phyloP scores from a whole-genome alignment of 371 early-diverging fungal species.

The Encephalitozoon hellem region DNA sequence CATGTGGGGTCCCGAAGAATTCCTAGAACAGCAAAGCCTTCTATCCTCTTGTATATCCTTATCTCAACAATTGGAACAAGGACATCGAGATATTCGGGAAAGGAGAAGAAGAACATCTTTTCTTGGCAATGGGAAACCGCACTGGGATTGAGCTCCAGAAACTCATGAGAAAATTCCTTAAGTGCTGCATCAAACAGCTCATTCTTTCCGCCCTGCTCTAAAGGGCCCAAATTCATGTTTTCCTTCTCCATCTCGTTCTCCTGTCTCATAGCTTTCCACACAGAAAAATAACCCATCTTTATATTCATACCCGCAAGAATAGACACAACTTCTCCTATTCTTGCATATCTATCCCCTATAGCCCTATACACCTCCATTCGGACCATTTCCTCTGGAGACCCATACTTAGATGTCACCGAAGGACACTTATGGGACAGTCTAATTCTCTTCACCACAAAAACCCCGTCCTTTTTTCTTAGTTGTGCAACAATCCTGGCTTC shows the following conservation, averaged over 20 bases:
- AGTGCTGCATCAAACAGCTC: neutral
- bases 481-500: slow-evolving; percentile 53
- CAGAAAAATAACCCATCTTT: slow-evolving; percentile 54
- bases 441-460: slow-evolving; percentile 53
- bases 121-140: neutral
- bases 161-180: slow-evolving; percentile 10
- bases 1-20: slow-evolving; percentile 38
- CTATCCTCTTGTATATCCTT: slow-evolving; percentile 25
- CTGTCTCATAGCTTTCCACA: slow-evolving; percentile 50
- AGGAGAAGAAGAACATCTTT: slow-evolving; percentile 21
- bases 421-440: slow-evolving; percentile 59
- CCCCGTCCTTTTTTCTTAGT: slow-evolving; percentile 52
- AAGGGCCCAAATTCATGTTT: neutral
- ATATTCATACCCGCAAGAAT: slow-evolving; percentile 45
- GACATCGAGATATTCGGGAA: slow-evolving; percentile 8
- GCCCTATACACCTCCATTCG: slow-evolving; percentile 28
- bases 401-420: slow-evolving; percentile 20
- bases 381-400: slow-evolving; percentile 27
- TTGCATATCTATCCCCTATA: slow-evolving; percentile 4
- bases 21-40: slow-evolving; percentile 30
- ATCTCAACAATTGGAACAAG: slow-evolving; percentile 44
- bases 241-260: slow-evolving; percentile 26
- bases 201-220: neutral
- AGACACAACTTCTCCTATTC: slow-evolving; percentile 53
- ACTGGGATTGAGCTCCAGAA: slow-evolving; percentile 14